phyloP scores from a whole-genome alignment of 208 protist genomes.

The Leishmania tarentolae region DNA sequence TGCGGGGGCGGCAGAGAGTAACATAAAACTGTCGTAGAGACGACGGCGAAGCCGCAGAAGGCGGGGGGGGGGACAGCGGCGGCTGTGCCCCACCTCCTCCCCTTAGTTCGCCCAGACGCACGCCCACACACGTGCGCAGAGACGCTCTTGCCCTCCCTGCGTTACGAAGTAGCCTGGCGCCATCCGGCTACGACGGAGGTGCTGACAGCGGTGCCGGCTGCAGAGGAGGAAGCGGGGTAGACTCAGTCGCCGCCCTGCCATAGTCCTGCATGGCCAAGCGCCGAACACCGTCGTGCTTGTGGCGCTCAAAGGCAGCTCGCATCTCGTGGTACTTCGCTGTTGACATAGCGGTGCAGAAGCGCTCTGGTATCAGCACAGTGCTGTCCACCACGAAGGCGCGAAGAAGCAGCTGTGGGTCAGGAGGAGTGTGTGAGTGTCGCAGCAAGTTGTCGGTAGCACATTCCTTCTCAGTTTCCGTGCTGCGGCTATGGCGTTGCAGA shows the following conservation, averaged over 20 bases:
- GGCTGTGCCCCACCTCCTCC: neutral
- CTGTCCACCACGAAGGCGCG: slow-evolving; percentile 10
- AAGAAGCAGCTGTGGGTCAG: slow-evolving; percentile 30
- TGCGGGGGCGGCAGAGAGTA: neutral
- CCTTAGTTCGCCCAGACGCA: neutral
- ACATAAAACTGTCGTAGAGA: neutral
- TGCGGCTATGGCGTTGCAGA: neutral
- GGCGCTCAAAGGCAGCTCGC: slow-evolving; percentile 60
- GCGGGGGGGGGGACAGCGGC: no score
- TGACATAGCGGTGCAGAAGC: slow-evolving; percentile 17
- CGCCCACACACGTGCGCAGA: neutral
- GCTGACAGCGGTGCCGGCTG: neutral
- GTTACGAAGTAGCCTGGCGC: neutral
- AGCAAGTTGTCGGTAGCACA: neutral
- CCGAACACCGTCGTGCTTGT: slow-evolving; percentile 62
- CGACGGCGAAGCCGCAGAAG: neutral
- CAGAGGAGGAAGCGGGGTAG: neutral
- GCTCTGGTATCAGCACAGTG: slow-evolving; percentile 5
- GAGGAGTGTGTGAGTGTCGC: slow-evolving; percentile 15
- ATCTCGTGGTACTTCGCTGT: slow-evolving; percentile 42
- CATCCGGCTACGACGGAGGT: neutral
- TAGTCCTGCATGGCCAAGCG: slow-evolving; percentile 33
- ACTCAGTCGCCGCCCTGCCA: neutral
- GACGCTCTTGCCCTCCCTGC: neutral
- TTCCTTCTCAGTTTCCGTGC: neutral